Percentiles rank a stretch among this genome's conserved stretches.
phyloP scores from a whole-genome alignment of 2,329 filamentous ascomycete species.

The Salinomyces thailandicus region DNA sequence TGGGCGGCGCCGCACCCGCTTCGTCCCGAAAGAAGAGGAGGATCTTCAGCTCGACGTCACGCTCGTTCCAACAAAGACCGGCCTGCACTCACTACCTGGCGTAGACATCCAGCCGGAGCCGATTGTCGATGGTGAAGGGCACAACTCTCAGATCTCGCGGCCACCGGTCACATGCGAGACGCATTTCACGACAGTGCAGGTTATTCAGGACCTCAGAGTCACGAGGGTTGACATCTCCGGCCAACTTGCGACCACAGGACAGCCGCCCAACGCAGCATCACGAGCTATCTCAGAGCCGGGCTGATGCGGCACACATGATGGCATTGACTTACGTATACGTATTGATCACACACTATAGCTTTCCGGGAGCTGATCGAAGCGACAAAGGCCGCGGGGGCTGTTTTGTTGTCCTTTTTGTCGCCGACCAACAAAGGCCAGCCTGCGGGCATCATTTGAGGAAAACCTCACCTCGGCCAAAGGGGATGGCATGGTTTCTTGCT shows the following conservation, averaged over 20 bases:
- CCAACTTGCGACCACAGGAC: too few species aligned
- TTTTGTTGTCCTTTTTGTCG: too few species aligned
- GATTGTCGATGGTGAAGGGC: constrained; percentile 21
- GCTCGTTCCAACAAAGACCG: constrained; percentile 68
- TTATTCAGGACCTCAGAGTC: constrained; percentile 29
- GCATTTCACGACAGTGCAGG: constrained; percentile 66
- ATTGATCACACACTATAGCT: too few species aligned
- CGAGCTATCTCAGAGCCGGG: background rate
- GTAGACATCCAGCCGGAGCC: constrained; percentile 64
- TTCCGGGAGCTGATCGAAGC: too few species aligned
- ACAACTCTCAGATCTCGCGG: constrained; percentile 6
- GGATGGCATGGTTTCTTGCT: too few species aligned
- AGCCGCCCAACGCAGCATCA: background rate
- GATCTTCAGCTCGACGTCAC: constrained; percentile 53
- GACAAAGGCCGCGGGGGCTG: too few species aligned
- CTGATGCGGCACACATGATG: too few species aligned
- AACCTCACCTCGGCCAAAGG: too few species aligned
- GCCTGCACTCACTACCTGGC: constrained; percentile 64
- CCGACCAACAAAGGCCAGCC: too few species aligned
- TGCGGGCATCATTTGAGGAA: too few species aligned
- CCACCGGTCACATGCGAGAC: constrained; percentile 55
- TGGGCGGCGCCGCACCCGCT: constrained; percentile 68
- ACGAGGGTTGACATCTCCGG: constrained; percentile 3
- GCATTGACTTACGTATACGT: too few species aligned
- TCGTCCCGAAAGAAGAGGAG: constrained; percentile 39